Base-by-base conservation (phyloP, 768 basidiomycete species). In the Phanerochaete sordida region DNA sequence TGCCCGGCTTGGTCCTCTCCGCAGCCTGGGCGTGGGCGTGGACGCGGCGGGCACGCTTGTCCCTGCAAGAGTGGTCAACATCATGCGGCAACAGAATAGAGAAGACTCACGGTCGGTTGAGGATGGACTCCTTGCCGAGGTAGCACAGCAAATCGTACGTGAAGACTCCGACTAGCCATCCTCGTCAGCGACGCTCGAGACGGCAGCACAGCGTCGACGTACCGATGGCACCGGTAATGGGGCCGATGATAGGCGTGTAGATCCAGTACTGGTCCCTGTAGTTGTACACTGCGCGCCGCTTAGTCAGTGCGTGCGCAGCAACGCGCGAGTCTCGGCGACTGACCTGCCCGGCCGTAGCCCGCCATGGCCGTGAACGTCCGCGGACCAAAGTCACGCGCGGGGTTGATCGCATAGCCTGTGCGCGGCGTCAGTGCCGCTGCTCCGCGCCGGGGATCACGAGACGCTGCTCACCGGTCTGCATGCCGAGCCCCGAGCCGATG, bases 351-450 rank as follows among this genome's bases (percentile, higher is more conserved):
- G n/a, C 87, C 87, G 64, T 88, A 90, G 21, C 88, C 88, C 6
- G 79, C 86, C 84, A 89, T 87, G 7, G 87, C 80, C 1, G 85
- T 87, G 66, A 88, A 70, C 30, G 89, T 64, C 8, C 88, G 79
- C 3, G 88, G 88, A 8, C 88, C 88, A 31, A 90, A 73, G 72
- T 90, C 88, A 67, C 88, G 84, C 31, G 87, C 86, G 43, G 88
- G 88, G 64, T 89, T 89, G 51, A 88, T 73, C 3, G 87, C 83
- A 62, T 77, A 85, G 48, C 81, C 84, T 79, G 60, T 13, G 30
- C 13, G 39, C 39, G 19, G 19, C n/a, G 28, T 24, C 24, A 26
- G 27, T 6, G 7, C 13, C 8, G 4, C 11, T 43, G 39, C 39
- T 4, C 28, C 13, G 12, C 15, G 47, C 5, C 11, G 47, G 3